Base-by-base conservation (phyloP, 495 filamentous ascomycete genomes). In the Penicillium lagena region DNA sequence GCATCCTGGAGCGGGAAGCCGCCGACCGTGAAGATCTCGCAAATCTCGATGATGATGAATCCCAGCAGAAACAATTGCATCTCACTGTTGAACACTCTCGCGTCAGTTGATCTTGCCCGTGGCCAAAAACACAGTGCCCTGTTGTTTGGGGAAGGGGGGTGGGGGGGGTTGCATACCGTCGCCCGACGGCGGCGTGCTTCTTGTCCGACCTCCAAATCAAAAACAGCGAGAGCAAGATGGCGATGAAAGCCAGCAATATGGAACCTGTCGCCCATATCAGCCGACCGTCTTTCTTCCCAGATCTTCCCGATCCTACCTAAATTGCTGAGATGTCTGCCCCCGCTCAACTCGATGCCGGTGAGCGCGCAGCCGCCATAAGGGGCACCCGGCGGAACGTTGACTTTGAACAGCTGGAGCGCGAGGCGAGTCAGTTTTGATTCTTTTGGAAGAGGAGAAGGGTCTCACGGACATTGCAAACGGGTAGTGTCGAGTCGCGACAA, bases 21-120 rank as follows among this genome's bases (percentile, higher is more conserved):
- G 45, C 93, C 93, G 22, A 96, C 80, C 2, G 87, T 87, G 66
- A 99, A 96, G 54, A 99, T 96, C 60, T 99, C 93, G 62, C 89
- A 94, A 54, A 99, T 89, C 58, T 85, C 80, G 47, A 97, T 81
- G 29, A 99, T 68, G 36, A 96, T 86, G 56, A 89, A 99, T 32
- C 86, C 84, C 13, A 89, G 35, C 15, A 99, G 73, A 66, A 97
- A 96, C 33, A 96, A 59, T 77, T 99, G 93, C 70, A 97, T 97
- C 58, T 99, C 93, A 63, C 93, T 96, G 52, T 39, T 15, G 39
- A 48, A 37, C 22, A 12, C 12, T 27, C 7, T 8, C 14, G 9
- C 33, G 42, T 54, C 52, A 58, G 41, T 9, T 30, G 42, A 31
- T 31, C 27, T 12, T 35, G 28, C 35, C 32, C 32, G 32, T 34